phyloP scores from a whole-genome alignment of 257 asterid genomes.

The Nicotiana attenuata region DNA sequence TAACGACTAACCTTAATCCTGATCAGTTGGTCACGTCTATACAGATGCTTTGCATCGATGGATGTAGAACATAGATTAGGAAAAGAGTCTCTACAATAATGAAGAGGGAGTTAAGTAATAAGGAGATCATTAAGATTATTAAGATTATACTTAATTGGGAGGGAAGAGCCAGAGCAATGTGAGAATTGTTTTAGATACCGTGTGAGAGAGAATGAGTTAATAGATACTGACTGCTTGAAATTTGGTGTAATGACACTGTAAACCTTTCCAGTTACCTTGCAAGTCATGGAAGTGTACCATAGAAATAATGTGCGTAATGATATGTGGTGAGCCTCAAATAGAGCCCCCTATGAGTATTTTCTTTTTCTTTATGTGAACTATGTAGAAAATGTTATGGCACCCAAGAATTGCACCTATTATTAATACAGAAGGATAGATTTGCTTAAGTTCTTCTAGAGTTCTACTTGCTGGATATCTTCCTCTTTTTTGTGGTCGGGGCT shows the following conservation, averaged over 20 bases:
- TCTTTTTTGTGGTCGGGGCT: not conserved
- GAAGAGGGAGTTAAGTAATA: not conserved
- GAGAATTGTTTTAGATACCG: not conserved
- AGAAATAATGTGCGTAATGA: not conserved
- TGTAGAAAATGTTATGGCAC: not conserved
- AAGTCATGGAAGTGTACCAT: not conserved
- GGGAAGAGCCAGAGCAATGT: not conserved
- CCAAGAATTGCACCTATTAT: not conserved
- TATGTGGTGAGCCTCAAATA: not conserved
- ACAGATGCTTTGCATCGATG: not conserved
- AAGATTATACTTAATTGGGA: not conserved
- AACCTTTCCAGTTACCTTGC: not conserved
- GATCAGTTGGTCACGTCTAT: not conserved
- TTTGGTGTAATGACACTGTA: not conserved
- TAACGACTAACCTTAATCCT: not conserved
- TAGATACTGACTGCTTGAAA: not conserved
- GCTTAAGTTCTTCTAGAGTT: not conserved
- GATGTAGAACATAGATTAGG: not conserved
- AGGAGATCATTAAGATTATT: not conserved
- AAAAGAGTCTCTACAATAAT: too few relatives aligned
- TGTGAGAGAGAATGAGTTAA: not conserved
- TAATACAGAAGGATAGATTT: not conserved
- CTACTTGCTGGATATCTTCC: not conserved
- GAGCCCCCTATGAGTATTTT: not conserved
- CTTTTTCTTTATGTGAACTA: not conserved